Evolutionary conservation across 768 basidiomycete genomes (phyloP).

Genomic region (Agaricus blazei): DNA sequence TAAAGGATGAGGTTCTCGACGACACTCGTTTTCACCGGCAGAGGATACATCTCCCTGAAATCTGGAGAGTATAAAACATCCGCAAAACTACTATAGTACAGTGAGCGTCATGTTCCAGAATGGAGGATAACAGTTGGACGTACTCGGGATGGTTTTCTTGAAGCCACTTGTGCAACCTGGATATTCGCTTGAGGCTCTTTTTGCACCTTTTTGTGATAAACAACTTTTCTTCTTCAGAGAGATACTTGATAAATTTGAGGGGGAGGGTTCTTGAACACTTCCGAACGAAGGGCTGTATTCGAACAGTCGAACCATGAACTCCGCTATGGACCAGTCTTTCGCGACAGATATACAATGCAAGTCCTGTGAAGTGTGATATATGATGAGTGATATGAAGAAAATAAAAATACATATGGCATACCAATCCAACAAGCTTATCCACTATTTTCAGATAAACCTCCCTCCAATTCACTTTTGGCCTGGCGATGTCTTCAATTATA

Average conservation of each 20-base stretch:
- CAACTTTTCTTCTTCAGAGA: conserved; percentile 19
- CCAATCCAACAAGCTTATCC: conserved; percentile 4
- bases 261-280: conserved; percentile 11
- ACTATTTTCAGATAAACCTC: conserved; percentile 6
- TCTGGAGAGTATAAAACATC: conserved; percentile 11
- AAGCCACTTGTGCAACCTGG: conserved; percentile 7
- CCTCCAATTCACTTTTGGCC: conserved; percentile 1
- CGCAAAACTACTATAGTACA: conserved; percentile 1
- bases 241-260: conserved; percentile 22
- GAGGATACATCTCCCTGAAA: conserved; percentile 15
- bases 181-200: not conserved
- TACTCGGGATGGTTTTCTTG: conserved; percentile 2
- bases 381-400: not conserved
- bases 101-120: not conserved
- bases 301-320: conserved; percentile 34
- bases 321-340: conserved; percentile 19
- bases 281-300: conserved; percentile 30
- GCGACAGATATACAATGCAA: conserved; percentile 2
- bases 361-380: not conserved
- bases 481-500: not conserved
- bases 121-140: not conserved
- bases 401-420: not conserved
- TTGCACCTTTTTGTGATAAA: conserved; percentile 13
- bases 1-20: conserved; percentile 19
- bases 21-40: conserved; percentile 9